These are phyloP conservation scores for Sugiyamaella qingdaonensis DNA, from an alignment of 805 yeast species.

Conservation along the genomic window DNA sequence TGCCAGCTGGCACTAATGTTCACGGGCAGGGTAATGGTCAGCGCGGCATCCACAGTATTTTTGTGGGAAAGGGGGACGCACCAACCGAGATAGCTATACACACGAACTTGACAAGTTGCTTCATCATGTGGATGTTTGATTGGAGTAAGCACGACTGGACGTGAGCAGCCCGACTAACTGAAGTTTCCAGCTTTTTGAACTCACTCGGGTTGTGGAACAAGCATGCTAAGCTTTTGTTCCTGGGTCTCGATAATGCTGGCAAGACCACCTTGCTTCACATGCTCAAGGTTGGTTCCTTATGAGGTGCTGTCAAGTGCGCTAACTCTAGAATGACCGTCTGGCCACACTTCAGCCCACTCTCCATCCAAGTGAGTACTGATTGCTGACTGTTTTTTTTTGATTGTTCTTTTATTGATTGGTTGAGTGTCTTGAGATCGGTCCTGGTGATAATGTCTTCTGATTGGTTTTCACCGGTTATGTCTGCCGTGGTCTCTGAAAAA, in stretches of 20 bases:
- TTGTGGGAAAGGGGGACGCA: background rate
- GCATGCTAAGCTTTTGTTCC: constrained; percentile 91
- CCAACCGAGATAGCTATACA: background rate
- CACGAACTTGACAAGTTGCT: background rate
- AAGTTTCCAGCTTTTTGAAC: constrained; percentile 65
- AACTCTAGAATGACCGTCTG: constrained; percentile 72
- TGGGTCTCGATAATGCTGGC: constrained; percentile 98
- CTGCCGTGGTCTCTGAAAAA: no score
- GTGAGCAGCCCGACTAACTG: background rate
- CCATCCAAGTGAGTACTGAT: constrained; percentile 56
- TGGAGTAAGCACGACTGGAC: constrained; percentile 39
- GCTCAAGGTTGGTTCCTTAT: constrained; percentile 52
- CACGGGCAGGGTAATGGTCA: background rate
- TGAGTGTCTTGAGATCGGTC: no score
- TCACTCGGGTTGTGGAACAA: constrained; percentile 85
- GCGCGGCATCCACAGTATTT: background rate
- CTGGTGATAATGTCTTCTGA: no score
- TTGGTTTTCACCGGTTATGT: no score
- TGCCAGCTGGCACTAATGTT: constrained; percentile 1
- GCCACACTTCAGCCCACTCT: constrained; percentile 97
- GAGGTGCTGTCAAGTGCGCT: background rate
- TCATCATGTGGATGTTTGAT: constrained; percentile 42
- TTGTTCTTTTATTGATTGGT: no score
- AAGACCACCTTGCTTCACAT: constrained; percentile 85
- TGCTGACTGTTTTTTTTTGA: background rate